A percentile compares a stretch with the other conserved stretches of the same genome.
Conservation (phyloP, 129 eudicot species). For the Mikania micrantha region DNA sequence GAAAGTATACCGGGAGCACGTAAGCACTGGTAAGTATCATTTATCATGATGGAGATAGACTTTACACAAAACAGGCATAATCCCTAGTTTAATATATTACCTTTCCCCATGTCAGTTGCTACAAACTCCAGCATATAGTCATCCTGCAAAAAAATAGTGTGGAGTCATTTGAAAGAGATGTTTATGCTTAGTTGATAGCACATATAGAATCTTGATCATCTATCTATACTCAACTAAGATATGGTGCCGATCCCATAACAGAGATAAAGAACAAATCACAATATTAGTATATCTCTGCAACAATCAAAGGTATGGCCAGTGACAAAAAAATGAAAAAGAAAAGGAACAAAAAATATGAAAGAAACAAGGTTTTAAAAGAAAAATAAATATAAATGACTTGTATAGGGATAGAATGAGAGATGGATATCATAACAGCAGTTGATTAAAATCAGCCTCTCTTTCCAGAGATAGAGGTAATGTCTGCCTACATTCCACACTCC, state of each 20-base stretch:
- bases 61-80: not conserved
- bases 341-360: not conserved
- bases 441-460: not conserved
- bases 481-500: no score
- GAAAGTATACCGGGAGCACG: not conserved
- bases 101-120: conserved; percentile 76
- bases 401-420: conserved; percentile 1
- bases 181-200: conserved; percentile 11
- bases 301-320: not conserved
- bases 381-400: not conserved
- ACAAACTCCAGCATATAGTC: conserved; percentile 55
- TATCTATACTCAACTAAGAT: not conserved
- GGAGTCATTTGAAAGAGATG: not conserved
- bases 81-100: conserved; percentile 25
- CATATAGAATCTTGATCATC: not conserved
- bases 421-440: not conserved
- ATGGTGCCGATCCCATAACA: conserved; percentile 2
- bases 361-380: not conserved
- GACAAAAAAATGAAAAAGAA: not conserved
- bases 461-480: no score
- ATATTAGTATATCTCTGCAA: not conserved
- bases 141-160: conserved; percentile 47
- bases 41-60: not conserved
- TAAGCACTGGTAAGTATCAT: not conserved
- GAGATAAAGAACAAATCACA: not conserved